Evolutionary conservation across 1,284 basidiomycete genomes (phyloP).

Genomic region (Puccinia coronata): DNA sequence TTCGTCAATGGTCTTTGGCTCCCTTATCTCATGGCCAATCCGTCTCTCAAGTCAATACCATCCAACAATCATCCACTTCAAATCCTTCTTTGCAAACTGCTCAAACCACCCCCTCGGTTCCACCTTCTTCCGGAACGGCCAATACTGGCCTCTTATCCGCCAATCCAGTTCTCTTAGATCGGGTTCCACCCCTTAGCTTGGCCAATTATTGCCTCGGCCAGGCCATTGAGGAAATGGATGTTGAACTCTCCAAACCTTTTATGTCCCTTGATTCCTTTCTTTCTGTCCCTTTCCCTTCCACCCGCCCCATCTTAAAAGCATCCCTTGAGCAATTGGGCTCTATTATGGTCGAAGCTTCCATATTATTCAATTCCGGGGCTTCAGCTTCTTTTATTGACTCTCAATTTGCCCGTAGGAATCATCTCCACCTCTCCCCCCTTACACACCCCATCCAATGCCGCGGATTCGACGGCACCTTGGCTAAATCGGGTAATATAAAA

Average conservation of each 20-base stretch:
- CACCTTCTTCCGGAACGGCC: no score
- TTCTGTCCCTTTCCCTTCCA: background rate
- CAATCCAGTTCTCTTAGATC: no score
- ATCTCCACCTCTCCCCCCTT: background rate
- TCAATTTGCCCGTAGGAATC: background rate
- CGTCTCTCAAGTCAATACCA: no score
- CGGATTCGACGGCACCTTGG: background rate
- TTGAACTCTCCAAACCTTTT: background rate
- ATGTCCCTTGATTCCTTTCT: background rate
- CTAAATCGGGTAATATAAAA: background rate
- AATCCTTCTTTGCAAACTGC: no score
- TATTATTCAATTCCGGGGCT: background rate
- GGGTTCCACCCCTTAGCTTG: background rate
- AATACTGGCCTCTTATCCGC: no score
- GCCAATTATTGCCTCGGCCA: background rate
- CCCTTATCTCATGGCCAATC: no score
- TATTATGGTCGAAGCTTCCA: background rate
- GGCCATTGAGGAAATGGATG: background rate
- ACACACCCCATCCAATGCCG: background rate
- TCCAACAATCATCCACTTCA: no score
- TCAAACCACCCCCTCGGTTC: no score
- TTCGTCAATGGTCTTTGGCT: no score
- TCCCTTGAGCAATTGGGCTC: background rate
- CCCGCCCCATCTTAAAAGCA: background rate
- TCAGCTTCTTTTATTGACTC: slow-evolving; percentile 2